A percentile compares a stretch with the other conserved stretches of the same genome.
Evolutionary conservation across 345 rosid species (phyloP).

Genomic region (Pelargonium nanum): DNA sequence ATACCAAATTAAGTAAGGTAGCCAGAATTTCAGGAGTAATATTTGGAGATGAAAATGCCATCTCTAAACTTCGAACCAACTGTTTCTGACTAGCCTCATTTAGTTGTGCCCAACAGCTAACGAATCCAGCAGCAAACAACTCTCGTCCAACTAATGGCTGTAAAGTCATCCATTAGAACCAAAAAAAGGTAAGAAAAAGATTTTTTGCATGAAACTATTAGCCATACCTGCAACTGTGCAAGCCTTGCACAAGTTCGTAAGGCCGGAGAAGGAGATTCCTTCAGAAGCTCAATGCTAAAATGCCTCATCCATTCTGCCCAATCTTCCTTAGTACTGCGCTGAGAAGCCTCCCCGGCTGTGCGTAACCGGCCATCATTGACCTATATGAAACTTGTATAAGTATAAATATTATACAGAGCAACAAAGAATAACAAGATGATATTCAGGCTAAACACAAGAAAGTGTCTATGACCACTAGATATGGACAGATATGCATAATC

Average conservation of each 20-base stretch:
- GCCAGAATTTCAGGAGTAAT: constrained; percentile 99
- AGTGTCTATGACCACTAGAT: not conserved
- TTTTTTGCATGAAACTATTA: constrained; percentile 7
- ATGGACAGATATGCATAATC: not conserved
- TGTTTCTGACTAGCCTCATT: constrained; percentile 81
- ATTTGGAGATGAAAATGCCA: constrained; percentile 97
- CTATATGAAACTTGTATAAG: constrained; percentile 30
- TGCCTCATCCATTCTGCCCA: constrained; percentile 99
- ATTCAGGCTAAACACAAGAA: not conserved
- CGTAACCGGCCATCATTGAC: constrained; percentile 83
- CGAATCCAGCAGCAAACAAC: constrained; percentile 99
- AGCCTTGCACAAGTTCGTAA: constrained; percentile 92
- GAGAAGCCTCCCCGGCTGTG: constrained; percentile 98
- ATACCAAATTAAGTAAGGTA: constrained; percentile 84
- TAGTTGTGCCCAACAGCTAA: constrained; percentile 96
- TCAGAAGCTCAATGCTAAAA: constrained; percentile 92
- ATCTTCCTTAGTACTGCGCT: constrained; percentile 96
- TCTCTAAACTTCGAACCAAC: constrained; percentile 86
- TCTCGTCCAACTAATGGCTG: constrained; percentile 98
- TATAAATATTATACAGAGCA: not conserved
- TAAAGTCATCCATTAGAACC: constrained; percentile 24
- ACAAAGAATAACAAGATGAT: too few relatives aligned
- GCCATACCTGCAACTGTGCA: constrained; percentile 82
- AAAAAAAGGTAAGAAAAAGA: constrained; percentile 9
- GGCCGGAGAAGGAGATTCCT: constrained; percentile 98